Evolutionary conservation across 495 filamentous ascomycete species (phyloP).

Genomic region (Bathelium albidoporum): DNA sequence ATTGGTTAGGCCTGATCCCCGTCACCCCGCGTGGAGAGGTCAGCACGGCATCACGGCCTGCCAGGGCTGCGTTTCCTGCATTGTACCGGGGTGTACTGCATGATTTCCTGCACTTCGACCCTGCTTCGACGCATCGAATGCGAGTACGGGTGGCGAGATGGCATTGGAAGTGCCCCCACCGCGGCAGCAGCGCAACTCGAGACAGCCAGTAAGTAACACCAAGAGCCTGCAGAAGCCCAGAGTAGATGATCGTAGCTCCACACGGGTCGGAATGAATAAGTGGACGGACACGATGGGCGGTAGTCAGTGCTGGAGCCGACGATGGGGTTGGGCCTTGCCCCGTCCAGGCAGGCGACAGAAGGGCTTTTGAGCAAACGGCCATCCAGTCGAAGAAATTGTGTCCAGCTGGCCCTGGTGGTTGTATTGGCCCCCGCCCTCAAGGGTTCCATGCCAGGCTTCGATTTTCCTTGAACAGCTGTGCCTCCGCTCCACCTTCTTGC

Average conservation of each 20-base stretch:
- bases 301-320: not conserved
- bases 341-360: not conserved
- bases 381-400: not conserved
- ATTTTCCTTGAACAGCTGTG: not conserved
- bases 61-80: no score
- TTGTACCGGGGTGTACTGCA: no score
- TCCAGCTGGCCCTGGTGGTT: not conserved
- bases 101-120: no score
- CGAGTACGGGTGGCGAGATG: no score
- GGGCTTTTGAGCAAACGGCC: not conserved
- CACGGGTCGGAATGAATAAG: no score
- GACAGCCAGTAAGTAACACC: no score
- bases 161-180: no score
- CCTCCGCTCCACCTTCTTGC: not conserved
- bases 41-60: no score
- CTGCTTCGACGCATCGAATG: no score
- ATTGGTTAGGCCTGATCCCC: not conserved
- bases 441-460: not conserved
- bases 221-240: no score
- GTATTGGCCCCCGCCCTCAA: not conserved
- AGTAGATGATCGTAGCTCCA: no score
- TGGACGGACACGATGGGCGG: not conserved
- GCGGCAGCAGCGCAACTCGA: no score
- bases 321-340: not conserved
- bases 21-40: conserved; percentile 1